Evolutionary conservation across 306 rosid species (phyloP), one percentile per base, ranked within the genome.

Genomic region (Lablab purpureus): DNA sequence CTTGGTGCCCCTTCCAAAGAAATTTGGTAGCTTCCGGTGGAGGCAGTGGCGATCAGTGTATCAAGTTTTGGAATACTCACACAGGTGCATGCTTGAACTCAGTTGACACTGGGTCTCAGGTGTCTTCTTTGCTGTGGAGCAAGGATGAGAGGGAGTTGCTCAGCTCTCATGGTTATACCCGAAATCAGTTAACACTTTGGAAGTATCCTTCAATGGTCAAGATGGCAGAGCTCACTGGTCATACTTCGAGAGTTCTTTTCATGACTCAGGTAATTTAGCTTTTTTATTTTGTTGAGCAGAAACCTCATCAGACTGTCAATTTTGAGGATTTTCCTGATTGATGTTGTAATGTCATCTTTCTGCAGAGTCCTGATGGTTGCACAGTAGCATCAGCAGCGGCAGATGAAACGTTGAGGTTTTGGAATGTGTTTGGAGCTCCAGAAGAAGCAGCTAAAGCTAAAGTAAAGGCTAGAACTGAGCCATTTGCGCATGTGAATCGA

Each of bases 1-100:
- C 93, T 59, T 93, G 97, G 98, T 93, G 97, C 37, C 97, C 98
- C 54, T 93, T 93, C 90, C 98, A 91, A 85, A 82, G 90, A 67
- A 93, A 91, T 55, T 80, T 93, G 84, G 75, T 93, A 37, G 94
- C 93, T 63, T 71, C 96, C 2, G 96, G 96, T 32, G 98, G 98
- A 75, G 96, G 98, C 21, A 87, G 85, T 2, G 91, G 96, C 0
- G 98, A 93, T 12, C 88, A 89, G 8, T 76, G 84, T 85, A 91
- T 93, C 8, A 93, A 93, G 85, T 90, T 91, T 71, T 93, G 96
- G 98, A 92, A 92, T 74, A 90, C 97, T 6, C 97, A 93, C 86
- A 93, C 97, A 0, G 98, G 98, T 4, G 93, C 98, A 10, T 93
- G 98, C 87, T 67, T 93, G 91, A 93, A 93, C 83, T 88, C 97